Conservation (phyloP, 164 flowering plant genomes). For the Piper longum region DNA sequence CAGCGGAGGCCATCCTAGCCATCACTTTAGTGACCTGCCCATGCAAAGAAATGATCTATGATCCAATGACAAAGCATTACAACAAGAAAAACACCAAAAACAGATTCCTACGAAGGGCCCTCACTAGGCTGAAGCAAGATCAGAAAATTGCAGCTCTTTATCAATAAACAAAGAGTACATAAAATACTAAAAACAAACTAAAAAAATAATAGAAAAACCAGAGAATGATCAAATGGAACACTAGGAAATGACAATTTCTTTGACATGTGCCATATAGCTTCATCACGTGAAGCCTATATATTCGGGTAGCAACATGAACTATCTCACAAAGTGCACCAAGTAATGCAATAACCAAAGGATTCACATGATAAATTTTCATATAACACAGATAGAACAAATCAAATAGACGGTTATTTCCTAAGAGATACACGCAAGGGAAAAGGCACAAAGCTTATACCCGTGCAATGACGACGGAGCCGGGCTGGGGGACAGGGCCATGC, state of each 20-base stretch:
- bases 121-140: too few species aligned
- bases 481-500: constrained; percentile 76
- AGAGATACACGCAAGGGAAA: background rate
- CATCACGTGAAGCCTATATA: too few species aligned
- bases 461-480: constrained; percentile 63
- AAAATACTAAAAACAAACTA: too few species aligned
- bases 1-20: constrained; percentile 78
- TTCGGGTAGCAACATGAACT: background rate
- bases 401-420: background rate
- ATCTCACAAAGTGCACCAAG: background rate
- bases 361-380: background rate
- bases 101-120: too few species aligned
- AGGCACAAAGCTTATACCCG: constrained; percentile 34
- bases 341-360: background rate
- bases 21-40: constrained; percentile 76
- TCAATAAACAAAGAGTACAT: too few species aligned
- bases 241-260: too few species aligned
- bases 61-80: background rate
- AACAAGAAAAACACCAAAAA: too few species aligned
- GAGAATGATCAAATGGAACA: too few species aligned
- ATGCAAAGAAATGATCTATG: background rate
- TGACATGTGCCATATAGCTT: too few species aligned
- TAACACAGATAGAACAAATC: background rate
- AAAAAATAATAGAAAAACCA: too few species aligned
- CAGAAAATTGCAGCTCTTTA: too few species aligned